phyloP scores from a whole-genome alignment of 768 basidiomycete species.

The Cyathus striatus region DNA sequence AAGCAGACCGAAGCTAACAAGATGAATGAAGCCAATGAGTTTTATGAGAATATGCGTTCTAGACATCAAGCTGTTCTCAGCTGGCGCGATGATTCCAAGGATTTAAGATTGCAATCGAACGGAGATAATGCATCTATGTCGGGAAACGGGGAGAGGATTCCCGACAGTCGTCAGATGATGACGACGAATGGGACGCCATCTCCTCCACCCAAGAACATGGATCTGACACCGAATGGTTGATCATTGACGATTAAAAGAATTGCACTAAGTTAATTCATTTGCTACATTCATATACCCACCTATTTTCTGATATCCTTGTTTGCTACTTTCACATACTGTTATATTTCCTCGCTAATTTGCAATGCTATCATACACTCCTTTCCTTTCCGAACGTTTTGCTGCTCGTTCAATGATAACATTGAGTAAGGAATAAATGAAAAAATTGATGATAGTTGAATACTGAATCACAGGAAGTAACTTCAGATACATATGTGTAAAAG shows the following conservation, averaged over 20 bases:
- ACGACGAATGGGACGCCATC: conserved; percentile 73
- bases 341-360: no score
- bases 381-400: no score
- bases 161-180: conserved; percentile 36
- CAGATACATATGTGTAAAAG: conserved; percentile 9
- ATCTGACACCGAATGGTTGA: conserved; percentile 92
- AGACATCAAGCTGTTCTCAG: conserved; percentile 58
- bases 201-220: conserved; percentile 63
- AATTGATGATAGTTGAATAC: not conserved
- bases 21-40: conserved; percentile 92
- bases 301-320: not conserved
- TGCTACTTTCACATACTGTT: no score
- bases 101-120: conserved; percentile 23
- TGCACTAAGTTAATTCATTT: conserved; percentile 14
- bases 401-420: no score
- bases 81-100: conserved; percentile 44
- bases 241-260: conserved; percentile 44
- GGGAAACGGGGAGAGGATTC: conserved; percentile 69
- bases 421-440: no score
- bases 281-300: not conserved
- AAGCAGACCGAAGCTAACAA: conserved; percentile 90
- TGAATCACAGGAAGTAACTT: conserved; percentile 4
- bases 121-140: conserved; percentile 35
- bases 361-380: no score
- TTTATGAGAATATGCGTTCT: conserved; percentile 84